Conservation (phyloP, 371 early-diverging fungal genomes). For the Mortierella sp. region DNA sequence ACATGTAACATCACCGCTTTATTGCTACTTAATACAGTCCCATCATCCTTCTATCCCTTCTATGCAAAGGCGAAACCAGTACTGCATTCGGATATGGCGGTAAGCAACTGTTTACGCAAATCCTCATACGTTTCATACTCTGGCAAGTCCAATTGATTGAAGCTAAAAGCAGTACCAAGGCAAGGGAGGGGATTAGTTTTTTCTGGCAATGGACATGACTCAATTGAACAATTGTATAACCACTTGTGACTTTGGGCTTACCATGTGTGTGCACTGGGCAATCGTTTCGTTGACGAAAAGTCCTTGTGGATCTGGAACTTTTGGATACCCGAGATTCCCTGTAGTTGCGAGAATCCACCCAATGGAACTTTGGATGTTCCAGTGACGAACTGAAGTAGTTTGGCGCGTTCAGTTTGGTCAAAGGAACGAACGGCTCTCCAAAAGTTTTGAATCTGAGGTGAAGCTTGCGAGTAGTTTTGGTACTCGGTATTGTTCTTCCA, state of each 20-base stretch:
- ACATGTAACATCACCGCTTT: too few species aligned
- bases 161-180: slow-evolving; percentile 64
- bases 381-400: slow-evolving; percentile 97
- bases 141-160: slow-evolving; percentile 98
- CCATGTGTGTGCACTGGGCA: slow-evolving; percentile 99
- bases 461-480: slow-evolving; percentile 85
- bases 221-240: too few species aligned
- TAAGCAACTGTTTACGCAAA: slow-evolving; percentile 84
- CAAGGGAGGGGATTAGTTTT: background rate
- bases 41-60: too few species aligned
- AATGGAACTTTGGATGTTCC: slow-evolving; percentile 98
- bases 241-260: slow-evolving; percentile 53
- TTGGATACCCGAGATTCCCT: slow-evolving; percentile 95
- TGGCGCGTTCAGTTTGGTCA: slow-evolving; percentile 97
- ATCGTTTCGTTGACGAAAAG: slow-evolving; percentile 84
- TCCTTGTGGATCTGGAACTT: slow-evolving; percentile 99
- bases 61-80: slow-evolving; percentile 93
- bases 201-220: too few species aligned
- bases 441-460: slow-evolving; percentile 98
- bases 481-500: slow-evolving; percentile 99
- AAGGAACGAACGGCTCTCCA: slow-evolving; percentile 99
- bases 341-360: slow-evolving; percentile 95
- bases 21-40: too few species aligned
- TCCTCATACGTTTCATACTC: slow-evolving; percentile 95
- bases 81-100: slow-evolving; percentile 94